Conservation (phyloP, 495 filamentous ascomycete species). For the Aspergillus conjunctus region DNA sequence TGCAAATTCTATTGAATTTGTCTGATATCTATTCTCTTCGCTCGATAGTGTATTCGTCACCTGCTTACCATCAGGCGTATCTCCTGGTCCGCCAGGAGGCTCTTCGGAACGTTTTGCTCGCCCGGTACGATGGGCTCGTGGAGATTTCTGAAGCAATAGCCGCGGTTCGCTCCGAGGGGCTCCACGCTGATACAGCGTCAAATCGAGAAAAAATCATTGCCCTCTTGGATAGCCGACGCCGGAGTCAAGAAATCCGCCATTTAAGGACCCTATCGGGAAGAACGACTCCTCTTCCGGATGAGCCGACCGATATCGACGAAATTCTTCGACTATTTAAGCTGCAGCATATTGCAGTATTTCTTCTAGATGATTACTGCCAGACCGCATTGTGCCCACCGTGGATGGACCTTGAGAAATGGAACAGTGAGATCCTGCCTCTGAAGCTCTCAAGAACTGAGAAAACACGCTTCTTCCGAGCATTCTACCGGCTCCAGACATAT, state of each 20-base stretch:
- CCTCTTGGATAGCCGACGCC: constrained; percentile 15
- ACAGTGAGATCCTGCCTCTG: constrained; percentile 6
- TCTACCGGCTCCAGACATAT: constrained; percentile 14
- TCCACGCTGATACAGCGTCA: constrained; percentile 3
- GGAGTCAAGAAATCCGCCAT: constrained; percentile 14
- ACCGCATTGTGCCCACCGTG: constrained; percentile 2
- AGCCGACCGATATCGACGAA: constrained; percentile 13
- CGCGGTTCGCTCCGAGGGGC: constrained; percentile 18
- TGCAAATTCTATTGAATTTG: neutral
- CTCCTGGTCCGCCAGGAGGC: neutral
- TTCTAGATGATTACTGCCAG: constrained; percentile 9
- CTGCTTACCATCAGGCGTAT: constrained; percentile 9
- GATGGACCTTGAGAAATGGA: constrained; percentile 4
- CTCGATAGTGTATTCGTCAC: constrained; percentile 9
- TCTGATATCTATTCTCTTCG: constrained; percentile 1
- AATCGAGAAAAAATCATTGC: constrained; percentile 18
- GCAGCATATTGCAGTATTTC: constrained; percentile 11
- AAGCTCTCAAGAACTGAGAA: constrained; percentile 11
- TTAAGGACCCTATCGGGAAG: neutral
- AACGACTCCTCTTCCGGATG: constrained; percentile 7
- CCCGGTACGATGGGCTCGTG: constrained; percentile 17
- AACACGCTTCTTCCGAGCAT: constrained; percentile 7
- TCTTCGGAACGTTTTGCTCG: constrained; percentile 1
- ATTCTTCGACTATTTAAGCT: neutral
- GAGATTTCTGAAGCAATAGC: constrained; percentile 14